Evolutionary conservation across 768 basidiomycete genomes (phyloP), one percentile per base, ranked within the genome.

Genomic region (Polyporus arcularius): DNA sequence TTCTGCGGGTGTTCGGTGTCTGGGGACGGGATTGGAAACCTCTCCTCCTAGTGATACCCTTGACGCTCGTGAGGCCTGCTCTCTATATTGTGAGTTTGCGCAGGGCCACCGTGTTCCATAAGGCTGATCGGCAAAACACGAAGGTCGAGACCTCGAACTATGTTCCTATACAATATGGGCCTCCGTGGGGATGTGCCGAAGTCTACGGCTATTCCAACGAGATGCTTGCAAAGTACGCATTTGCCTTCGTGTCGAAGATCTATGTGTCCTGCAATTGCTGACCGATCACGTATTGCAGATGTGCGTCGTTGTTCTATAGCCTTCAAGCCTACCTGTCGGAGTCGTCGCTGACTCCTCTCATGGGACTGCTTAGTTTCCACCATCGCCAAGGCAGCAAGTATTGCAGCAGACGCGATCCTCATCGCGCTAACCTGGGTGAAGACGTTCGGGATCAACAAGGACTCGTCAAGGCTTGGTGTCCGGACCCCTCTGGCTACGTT

Each of bases 1-100:
- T 52, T 7, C 50, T 68, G 15, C 57, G 67, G 1, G 53, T 68
- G 4, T 65, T 60, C 31, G 67, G 46, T 0, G 60, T 68, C 1
- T 65, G 62, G 58, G 62, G 61, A 4, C 40, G 49, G 11, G 62
- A 65, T 21, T 65, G 64, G 67, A 61, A 41, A 21, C 65, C 64
- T 1, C 40, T 62, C 6, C 4, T 65, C 2, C 1, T 60, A 21
- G 57, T 68, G 32, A 30, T 64, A 1, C 56, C 56, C 0, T n/a
- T 65, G 11, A 50, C 52, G 1, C 18, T 68, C 14, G 40, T 61
- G 0, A 57, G 38, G 40, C 57, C 60, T n/a, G 42, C 58, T 15
- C 18, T 56, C 4, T 26, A 45, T 2, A 41, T 65, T 12, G 67
- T 68, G 42, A 35, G 64, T 65, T 9, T 52, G n/a, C 30, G 9